These are phyloP conservation scores for Phaeoacremonium minimum DNA, from an alignment of 2,329 filamentous ascomycete genomes.

Conservation along the genomic window DNA sequence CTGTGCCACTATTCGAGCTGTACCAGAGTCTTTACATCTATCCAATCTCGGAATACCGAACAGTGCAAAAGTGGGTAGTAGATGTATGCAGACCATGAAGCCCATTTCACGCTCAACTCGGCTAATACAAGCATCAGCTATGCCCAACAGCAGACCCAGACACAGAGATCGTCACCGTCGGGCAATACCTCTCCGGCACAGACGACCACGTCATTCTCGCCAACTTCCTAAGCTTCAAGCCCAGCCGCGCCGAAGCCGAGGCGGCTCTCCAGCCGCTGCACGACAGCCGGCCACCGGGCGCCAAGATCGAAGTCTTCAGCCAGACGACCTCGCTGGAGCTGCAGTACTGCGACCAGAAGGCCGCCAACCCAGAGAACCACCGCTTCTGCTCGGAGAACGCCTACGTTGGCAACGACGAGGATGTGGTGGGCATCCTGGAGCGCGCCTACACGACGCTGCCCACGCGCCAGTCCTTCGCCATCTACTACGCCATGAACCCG, in stretches of 20 bases:
- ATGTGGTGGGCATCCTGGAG: constrained; percentile 38
- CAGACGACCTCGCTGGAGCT: constrained; percentile 30
- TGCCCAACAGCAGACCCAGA: constrained; percentile 25
- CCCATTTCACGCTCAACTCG: too few relatives aligned
- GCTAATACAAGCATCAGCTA: constrained; percentile 10
- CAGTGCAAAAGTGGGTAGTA: constrained; percentile 42
- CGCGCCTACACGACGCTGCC: constrained; percentile 43
- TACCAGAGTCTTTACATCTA: constrained; percentile 38
- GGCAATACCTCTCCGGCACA: constrained; percentile 19
- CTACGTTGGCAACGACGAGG: constrained; percentile 41
- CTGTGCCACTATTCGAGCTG: constrained; percentile 24
- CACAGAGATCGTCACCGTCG: constrained; percentile 35
- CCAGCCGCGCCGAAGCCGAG: constrained; percentile 24
- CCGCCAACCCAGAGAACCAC: constrained; percentile 41
- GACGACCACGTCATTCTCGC: constrained; percentile 26
- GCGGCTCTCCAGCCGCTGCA: constrained; percentile 29
- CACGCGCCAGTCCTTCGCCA: constrained; percentile 33
- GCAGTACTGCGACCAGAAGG: constrained; percentile 36
- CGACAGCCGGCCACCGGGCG: constrained; percentile 29
- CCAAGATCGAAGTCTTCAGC: constrained; percentile 30
- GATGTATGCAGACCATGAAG: too few relatives aligned
- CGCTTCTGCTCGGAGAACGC: constrained; percentile 47
- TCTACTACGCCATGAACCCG: constrained; percentile 49
- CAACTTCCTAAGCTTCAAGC: constrained; percentile 35
- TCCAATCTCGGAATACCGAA: constrained; percentile 35